Conservation (phyloP, 2,329 filamentous ascomycete genomes). For the Phyllosticta citrichinensis region DNA sequence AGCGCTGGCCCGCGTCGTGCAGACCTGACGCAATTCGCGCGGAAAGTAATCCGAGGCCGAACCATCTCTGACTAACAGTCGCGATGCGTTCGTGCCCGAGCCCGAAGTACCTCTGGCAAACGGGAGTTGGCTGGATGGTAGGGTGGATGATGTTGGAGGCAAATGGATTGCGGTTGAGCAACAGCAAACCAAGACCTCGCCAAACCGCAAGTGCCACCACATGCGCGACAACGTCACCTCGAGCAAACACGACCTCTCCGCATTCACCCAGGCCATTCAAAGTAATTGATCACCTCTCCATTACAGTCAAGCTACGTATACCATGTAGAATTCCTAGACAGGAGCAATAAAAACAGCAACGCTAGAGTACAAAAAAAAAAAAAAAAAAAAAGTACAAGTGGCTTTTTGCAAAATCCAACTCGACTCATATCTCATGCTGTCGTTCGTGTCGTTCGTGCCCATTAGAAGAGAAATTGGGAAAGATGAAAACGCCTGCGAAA, state of each 20-base stretch:
- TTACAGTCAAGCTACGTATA: background rate
- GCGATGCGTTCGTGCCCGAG: background rate
- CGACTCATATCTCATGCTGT: background rate
- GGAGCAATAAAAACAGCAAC: background rate
- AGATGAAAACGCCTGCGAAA: background rate
- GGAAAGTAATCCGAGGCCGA: background rate
- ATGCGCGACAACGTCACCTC: no score
- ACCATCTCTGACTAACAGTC: background rate
- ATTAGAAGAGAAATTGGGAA: background rate
- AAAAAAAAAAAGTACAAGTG: background rate
- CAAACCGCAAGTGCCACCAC: background rate
- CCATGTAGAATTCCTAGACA: background rate
- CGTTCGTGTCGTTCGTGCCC: background rate
- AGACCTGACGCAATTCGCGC: background rate
- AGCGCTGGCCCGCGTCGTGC: background rate
- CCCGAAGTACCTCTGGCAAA: background rate
- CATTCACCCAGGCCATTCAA: background rate
- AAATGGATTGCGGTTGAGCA: no score
- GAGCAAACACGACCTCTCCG: background rate
- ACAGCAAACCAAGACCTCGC: background rate
- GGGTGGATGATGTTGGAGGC: no score
- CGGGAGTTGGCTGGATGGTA: no score
- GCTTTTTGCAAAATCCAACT: background rate
- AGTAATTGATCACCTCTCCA: background rate
- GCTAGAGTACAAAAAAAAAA: background rate